A percentile compares a stretch with the other conserved stretches of the same genome.
These are phyloP conservation scores for Coniochaeta ligniaria DNA, from an alignment of 2,329 filamentous ascomycete genomes.

Conservation along the genomic window DNA sequence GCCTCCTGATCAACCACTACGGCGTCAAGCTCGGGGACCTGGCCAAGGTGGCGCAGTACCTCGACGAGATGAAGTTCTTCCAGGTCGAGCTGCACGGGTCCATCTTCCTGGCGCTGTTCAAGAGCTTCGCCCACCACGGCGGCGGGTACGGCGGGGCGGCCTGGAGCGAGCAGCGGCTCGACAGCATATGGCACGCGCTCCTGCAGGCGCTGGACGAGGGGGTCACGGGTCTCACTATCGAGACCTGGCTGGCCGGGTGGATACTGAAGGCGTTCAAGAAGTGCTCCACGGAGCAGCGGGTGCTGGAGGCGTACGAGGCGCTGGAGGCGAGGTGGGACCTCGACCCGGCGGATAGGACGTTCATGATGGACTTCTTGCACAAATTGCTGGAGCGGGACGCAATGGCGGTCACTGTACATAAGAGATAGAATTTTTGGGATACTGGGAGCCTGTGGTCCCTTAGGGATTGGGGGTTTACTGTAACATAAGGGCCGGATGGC, in stretches of 20 bases:
- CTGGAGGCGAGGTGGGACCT: conserved; percentile 41
- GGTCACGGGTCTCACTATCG: conserved; percentile 41
- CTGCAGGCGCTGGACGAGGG: conserved; percentile 43
- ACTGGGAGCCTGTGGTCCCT: conserved; percentile 1
- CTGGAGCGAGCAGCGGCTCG: conserved; percentile 68
- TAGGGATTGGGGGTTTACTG: background rate
- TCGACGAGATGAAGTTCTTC: conserved; percentile 74
- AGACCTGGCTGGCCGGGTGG: conserved; percentile 55
- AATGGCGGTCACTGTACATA: background rate
- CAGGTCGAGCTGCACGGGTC: conserved; percentile 64
- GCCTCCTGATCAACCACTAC: conserved; percentile 71
- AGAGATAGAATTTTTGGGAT: background rate
- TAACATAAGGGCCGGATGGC: background rate
- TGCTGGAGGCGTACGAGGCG: conserved; percentile 47
- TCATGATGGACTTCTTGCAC: conserved; percentile 39
- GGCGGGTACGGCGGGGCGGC: conserved; percentile 56
- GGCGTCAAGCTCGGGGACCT: conserved; percentile 64
- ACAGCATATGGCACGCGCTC: conserved; percentile 60
- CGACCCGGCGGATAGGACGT: conserved; percentile 29
- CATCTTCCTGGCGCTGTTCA: conserved; percentile 75
- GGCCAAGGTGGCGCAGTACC: conserved; percentile 58
- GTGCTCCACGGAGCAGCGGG: conserved; percentile 43
- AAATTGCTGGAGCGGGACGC: conserved; percentile 27
- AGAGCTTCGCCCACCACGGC: conserved; percentile 73
- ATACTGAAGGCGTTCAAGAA: conserved; percentile 56